Conservation (phyloP, 2,329 filamentous ascomycete species). For the Botrytis aclada region DNA sequence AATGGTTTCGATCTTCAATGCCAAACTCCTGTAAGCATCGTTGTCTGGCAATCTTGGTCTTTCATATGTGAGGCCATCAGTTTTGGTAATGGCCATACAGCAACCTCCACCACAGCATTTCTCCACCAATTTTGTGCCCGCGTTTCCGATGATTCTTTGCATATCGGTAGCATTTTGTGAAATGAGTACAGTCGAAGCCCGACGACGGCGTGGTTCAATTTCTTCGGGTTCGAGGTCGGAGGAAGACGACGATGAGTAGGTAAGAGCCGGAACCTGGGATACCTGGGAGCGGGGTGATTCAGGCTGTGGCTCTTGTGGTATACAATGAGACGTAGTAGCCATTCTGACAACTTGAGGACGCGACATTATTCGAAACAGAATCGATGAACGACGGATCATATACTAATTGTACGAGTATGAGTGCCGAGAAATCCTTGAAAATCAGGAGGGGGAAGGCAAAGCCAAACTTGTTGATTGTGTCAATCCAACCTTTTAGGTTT, state of each 20-base stretch:
- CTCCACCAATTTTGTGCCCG: slow-evolving; percentile 58
- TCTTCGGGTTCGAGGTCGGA: slow-evolving; percentile 47
- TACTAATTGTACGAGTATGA: not conserved
- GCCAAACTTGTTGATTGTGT: not conserved
- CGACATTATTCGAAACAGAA: slow-evolving; percentile 28
- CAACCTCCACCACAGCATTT: slow-evolving; percentile 64
- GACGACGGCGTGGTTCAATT: slow-evolving; percentile 49
- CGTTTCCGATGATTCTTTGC: slow-evolving; percentile 61
- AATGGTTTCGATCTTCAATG: slow-evolving; percentile 72
- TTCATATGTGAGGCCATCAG: slow-evolving; percentile 51
- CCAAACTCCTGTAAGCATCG: slow-evolving; percentile 75
- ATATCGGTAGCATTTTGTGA: slow-evolving; percentile 61
- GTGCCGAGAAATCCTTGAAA: not conserved
- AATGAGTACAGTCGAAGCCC: slow-evolving; percentile 67
- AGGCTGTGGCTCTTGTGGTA: slow-evolving; percentile 31
- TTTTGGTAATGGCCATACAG: slow-evolving; percentile 51
- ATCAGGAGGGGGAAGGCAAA: not conserved
- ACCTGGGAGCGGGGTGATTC: slow-evolving; percentile 37
- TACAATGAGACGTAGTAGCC: slow-evolving; percentile 36
- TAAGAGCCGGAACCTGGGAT: slow-evolving; percentile 59
- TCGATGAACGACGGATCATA: slow-evolving; percentile 18
- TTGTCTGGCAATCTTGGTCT: slow-evolving; percentile 67
- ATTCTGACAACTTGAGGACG: slow-evolving; percentile 31
- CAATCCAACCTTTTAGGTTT: not conserved
- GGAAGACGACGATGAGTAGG: slow-evolving; percentile 60